Conservation (phyloP, 306 rosid species). For the Cajanus cajan region DNA sequence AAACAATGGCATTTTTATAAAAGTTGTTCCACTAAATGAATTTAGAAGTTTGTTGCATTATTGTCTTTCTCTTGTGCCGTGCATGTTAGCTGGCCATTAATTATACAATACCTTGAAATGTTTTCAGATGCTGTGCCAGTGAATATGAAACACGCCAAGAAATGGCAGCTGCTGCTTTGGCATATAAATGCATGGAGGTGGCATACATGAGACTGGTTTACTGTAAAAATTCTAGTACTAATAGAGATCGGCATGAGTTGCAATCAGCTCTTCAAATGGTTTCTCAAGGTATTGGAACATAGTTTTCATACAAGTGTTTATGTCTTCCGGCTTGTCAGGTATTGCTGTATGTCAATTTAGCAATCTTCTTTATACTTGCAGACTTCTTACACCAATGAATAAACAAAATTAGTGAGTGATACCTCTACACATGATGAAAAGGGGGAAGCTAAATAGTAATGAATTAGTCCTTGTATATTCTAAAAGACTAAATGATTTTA, state of each 20-base stretch:
- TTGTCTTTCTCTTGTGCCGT: slow-evolving; percentile 11
- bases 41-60: slow-evolving; percentile 11
- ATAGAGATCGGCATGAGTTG: slow-evolving; percentile 64
- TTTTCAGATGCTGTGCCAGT: slow-evolving; percentile 69
- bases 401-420: not conserved
- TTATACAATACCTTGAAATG: slow-evolving; percentile 16
- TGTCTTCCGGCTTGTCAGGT: slow-evolving; percentile 3
- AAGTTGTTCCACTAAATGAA: slow-evolving; percentile 6
- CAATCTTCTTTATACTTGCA: slow-evolving; percentile 25
- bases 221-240: slow-evolving; percentile 51
- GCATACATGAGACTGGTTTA: slow-evolving; percentile 69
- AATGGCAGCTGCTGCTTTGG: slow-evolving; percentile 85
- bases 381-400: slow-evolving; percentile 14
- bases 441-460: not conserved
- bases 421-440: not conserved
- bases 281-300: slow-evolving; percentile 67
- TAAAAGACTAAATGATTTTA: not conserved
- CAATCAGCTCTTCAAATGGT: slow-evolving; percentile 55
- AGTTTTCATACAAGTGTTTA: slow-evolving; percentile 23
- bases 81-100: slow-evolving; percentile 18
- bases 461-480: slow-evolving; percentile 22
- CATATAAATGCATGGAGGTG: slow-evolving; percentile 91
- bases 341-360: slow-evolving; percentile 18
- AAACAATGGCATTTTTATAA: not conserved
- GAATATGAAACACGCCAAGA: slow-evolving; percentile 65